Evolutionary conservation across 139 green algal species (phyloP).

Genomic region (Eudorina sp.): DNA sequence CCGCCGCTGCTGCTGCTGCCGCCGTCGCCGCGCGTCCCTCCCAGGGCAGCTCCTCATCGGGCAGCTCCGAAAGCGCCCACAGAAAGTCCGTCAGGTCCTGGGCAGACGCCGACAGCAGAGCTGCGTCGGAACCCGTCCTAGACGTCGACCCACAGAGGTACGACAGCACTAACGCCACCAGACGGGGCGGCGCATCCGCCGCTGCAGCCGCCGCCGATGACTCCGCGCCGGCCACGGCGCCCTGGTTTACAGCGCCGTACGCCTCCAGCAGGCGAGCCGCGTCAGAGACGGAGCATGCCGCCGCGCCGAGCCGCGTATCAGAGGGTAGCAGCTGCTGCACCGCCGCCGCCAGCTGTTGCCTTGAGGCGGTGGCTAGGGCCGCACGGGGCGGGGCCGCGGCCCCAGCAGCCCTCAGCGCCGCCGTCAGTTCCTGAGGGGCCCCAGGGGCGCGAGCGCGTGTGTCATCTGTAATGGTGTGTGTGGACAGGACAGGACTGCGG

Average conservation of each 20-base stretch:
- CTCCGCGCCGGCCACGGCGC: neutral
- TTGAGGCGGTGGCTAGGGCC: neutral
- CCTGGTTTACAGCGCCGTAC: neutral
- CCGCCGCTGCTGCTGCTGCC: neutral
- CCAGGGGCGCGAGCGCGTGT: too few species aligned
- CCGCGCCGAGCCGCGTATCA: neutral
- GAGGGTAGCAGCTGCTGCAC: neutral
- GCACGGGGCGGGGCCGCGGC: neutral
- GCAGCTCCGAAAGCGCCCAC: slow-evolving; percentile 22
- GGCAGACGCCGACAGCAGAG: neutral
- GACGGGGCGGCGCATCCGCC: neutral
- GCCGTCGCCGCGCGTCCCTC: neutral
- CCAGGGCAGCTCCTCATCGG: slow-evolving; percentile 12
- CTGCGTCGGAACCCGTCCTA: neutral
- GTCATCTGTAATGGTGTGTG: too few species aligned
- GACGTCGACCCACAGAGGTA: neutral
- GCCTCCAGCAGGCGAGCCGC: slow-evolving; percentile 23
- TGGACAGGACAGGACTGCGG: too few species aligned
- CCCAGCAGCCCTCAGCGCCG: neutral
- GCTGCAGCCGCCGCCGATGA: neutral
- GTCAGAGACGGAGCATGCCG: neutral
- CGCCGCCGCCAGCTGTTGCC: neutral
- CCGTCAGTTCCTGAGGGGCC: slow-evolving; percentile 32
- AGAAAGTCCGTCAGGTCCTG: slow-evolving; percentile 24
- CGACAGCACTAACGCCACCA: slow-evolving; percentile 1